These are phyloP conservation scores for Vitis rotundifolia DNA, from an alignment of 164 flowering plant species.

Conservation along the genomic window DNA sequence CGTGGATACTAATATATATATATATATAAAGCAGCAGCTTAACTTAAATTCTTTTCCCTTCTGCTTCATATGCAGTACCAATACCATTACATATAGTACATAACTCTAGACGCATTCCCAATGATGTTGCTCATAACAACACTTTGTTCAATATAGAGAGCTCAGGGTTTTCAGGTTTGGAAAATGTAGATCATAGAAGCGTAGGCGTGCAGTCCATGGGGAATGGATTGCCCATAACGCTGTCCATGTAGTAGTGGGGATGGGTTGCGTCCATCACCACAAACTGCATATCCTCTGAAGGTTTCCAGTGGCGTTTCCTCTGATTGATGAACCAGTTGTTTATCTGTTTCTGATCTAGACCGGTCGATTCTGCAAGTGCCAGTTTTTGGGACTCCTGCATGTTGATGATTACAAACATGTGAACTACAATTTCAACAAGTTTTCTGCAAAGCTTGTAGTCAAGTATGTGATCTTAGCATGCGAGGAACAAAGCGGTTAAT, in stretches of 20 bases:
- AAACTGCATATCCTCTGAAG: slow-evolving; percentile 25
- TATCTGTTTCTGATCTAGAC: slow-evolving; percentile 23
- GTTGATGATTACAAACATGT: neutral
- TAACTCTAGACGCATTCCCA: too few relatives aligned
- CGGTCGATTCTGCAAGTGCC: slow-evolving; percentile 25
- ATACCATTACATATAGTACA: too few relatives aligned
- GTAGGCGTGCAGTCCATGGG: slow-evolving; percentile 16
- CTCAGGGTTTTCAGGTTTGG: slow-evolving; percentile 4
- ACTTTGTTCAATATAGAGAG: too few relatives aligned
- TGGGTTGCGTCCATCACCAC: slow-evolving; percentile 21
- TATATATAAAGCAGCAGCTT: too few relatives aligned
- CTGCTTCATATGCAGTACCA: too few relatives aligned
- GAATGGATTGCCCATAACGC: slow-evolving; percentile 13
- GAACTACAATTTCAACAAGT: neutral
- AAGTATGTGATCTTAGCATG: neutral
- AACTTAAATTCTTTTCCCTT: too few relatives aligned
- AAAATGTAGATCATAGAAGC: slow-evolving; percentile 5
- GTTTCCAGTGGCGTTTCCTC: slow-evolving; percentile 29
- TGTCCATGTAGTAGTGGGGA: slow-evolving; percentile 23
- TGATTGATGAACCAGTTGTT: slow-evolving; percentile 26
- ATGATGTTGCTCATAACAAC: too few relatives aligned
- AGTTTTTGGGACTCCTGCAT: slow-evolving; percentile 22
- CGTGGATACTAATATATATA: too few relatives aligned
- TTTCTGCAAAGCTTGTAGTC: too few relatives aligned
- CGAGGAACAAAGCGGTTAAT: too few relatives aligned